Percentiles rank a stretch among this genome's conserved stretches.
Conservation (phyloP, 148 eudicot genomes). For the Bassia scoparia region DNA sequence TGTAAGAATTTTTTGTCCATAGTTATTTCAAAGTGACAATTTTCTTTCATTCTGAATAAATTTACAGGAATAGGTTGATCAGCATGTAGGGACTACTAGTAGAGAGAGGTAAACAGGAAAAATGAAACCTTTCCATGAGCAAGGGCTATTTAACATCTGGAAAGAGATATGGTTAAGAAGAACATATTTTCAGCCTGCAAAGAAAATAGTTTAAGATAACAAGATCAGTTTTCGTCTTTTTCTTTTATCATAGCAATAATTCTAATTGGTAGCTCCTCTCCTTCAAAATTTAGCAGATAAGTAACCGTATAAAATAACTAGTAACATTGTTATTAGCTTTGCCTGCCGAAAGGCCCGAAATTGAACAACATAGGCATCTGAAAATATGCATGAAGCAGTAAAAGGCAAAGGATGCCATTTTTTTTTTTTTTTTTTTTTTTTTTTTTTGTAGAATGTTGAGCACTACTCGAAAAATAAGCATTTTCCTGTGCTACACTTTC, state of each 20-base stretch:
- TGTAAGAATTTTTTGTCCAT: background rate
- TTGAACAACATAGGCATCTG: background rate
- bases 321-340: background rate
- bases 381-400: background rate
- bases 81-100: background rate
- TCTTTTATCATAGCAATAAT: background rate
- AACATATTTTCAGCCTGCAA: slow-evolving; percentile 84
- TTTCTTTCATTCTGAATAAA: background rate
- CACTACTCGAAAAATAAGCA: background rate
- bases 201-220: background rate
- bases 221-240: too few species aligned
- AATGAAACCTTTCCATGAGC: slow-evolving; percentile 83
- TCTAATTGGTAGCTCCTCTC: background rate
- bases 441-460: background rate
- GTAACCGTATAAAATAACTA: background rate
- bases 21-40: background rate
- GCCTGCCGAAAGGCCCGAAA: background rate
- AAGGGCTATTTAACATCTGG: slow-evolving; percentile 75
- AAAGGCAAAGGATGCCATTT: background rate
- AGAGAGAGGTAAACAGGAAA: background rate
- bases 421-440: too few species aligned
- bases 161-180: slow-evolving; percentile 61
- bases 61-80: background rate
- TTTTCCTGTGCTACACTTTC: background rate
- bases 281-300: background rate